These are phyloP conservation scores for Wickerhamomyces queroliae DNA, from an alignment of 805 yeast species.

Conservation along the genomic window DNA sequence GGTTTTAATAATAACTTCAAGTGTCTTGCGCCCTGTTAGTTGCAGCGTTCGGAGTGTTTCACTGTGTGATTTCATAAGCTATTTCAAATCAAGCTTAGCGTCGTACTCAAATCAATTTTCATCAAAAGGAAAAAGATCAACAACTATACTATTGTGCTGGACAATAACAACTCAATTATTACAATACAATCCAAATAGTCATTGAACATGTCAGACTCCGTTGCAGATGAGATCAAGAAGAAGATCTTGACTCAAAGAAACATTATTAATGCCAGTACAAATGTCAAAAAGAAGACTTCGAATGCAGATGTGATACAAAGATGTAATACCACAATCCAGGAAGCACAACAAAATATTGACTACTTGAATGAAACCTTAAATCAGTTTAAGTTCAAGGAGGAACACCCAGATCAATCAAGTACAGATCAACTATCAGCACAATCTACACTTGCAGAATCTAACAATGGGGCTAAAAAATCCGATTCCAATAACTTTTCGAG, in stretches of 20 bases:
- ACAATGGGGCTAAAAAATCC: slow-evolving; percentile 6
- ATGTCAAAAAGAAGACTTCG: slow-evolving; percentile 69
- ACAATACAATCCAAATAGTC: not conserved
- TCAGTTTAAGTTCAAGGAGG: slow-evolving; percentile 37
- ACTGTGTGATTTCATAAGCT: too few species aligned
- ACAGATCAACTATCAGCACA: not conserved
- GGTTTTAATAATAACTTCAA: too few species aligned
- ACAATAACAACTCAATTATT: too few species aligned
- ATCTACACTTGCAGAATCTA: not conserved
- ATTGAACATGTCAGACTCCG: slow-evolving; percentile 28
- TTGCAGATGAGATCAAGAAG: slow-evolving; percentile 61
- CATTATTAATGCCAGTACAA: slow-evolving; percentile 82
- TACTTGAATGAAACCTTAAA: slow-evolving; percentile 75
- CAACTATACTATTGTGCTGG: not conserved
- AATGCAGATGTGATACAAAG: slow-evolving; percentile 83
- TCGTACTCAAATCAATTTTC: too few species aligned
- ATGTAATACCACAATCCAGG: slow-evolving; percentile 86
- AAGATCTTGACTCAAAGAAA: slow-evolving; percentile 87
- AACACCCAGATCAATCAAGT: not conserved
- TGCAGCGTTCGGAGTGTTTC: too few species aligned
- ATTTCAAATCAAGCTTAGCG: too few species aligned
- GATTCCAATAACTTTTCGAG: slow-evolving; percentile 48
- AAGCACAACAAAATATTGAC: slow-evolving; percentile 86
- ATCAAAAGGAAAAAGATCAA: not conserved
- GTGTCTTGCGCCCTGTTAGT: too few species aligned